These are phyloP conservation scores for Austroboletus eburneus DNA, from an alignment of 768 basidiomycete species.

Conservation along the genomic window DNA sequence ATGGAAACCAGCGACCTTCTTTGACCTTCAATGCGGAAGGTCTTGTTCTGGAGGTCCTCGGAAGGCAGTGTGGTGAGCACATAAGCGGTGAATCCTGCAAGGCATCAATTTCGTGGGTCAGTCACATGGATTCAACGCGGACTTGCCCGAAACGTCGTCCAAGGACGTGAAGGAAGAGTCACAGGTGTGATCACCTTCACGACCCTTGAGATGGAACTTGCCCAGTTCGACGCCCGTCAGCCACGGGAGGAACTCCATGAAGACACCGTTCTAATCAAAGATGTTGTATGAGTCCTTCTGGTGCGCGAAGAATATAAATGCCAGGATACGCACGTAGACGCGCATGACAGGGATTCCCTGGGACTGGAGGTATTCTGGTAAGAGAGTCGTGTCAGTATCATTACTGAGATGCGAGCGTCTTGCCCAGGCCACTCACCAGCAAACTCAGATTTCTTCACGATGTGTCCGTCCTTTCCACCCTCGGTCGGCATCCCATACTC, in stretches of 20 bases:
- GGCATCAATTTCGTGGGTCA: constrained; percentile 2
- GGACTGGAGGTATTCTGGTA: constrained; percentile 28
- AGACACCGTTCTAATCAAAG: constrained; percentile 31
- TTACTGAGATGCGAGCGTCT: background rate
- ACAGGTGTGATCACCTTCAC: constrained; percentile 30
- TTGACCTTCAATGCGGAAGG: constrained; percentile 37
- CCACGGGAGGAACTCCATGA: constrained; percentile 30
- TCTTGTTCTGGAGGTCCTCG: constrained; percentile 23
- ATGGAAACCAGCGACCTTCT: constrained; percentile 24
- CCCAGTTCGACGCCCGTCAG: constrained; percentile 26
- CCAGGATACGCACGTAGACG: constrained; percentile 27
- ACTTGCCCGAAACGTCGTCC: constrained; percentile 33
- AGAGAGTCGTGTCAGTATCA: background rate
- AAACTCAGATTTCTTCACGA: constrained; percentile 25
- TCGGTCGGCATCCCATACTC: constrained; percentile 36
- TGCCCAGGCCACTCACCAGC: constrained; percentile 18
- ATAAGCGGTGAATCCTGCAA: constrained; percentile 35
- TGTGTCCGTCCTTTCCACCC: constrained; percentile 26
- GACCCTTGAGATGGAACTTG: constrained; percentile 30
- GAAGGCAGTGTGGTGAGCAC: constrained; percentile 30
- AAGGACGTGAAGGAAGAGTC: constrained; percentile 30
- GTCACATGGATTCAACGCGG: background rate
- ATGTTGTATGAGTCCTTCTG: background rate
- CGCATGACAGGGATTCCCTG: constrained; percentile 29
- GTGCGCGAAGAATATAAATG: background rate